Evolutionary conservation across 2,329 filamentous ascomycete genomes (phyloP).

Genomic region (Calonectria henricotiae): DNA sequence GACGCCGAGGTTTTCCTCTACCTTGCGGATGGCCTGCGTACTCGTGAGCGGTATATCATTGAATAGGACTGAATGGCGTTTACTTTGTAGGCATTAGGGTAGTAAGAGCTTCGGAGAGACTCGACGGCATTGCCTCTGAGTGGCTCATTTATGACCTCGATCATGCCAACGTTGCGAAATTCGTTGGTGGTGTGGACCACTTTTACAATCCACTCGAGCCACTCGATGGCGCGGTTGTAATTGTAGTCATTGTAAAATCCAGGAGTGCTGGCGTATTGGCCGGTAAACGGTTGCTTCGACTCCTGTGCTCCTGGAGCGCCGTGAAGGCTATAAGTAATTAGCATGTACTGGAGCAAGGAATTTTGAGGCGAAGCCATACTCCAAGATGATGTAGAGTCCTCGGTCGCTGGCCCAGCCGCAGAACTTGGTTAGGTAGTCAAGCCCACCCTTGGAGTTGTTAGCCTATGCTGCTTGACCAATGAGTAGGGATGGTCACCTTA

Average conservation of each 20-base stretch:
- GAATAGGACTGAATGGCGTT: rapidly evolving
- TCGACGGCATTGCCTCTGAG: slow-evolving; percentile 43
- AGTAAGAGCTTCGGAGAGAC: slow-evolving; percentile 45
- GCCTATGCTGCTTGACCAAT: not conserved
- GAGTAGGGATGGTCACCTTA: slow-evolving; percentile 34
- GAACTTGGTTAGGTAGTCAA: slow-evolving; percentile 65
- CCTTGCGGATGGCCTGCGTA: slow-evolving; percentile 62
- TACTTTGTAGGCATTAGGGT: slow-evolving; percentile 46
- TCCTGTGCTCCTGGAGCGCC: slow-evolving; percentile 68
- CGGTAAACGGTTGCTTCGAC: slow-evolving; percentile 65
- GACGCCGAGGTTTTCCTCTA: slow-evolving; percentile 64
- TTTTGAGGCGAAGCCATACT: slow-evolving; percentile 47
- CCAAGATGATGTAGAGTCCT: slow-evolving; percentile 70
- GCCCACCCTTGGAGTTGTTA: slow-evolving; percentile 53
- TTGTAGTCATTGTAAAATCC: slow-evolving; percentile 73
- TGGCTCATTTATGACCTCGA: slow-evolving; percentile 64
- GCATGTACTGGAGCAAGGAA: not conserved
- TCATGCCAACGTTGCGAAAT: slow-evolving; percentile 72
- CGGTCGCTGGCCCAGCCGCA: slow-evolving; percentile 66
- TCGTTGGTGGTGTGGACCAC: slow-evolving; percentile 66
- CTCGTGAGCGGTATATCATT: not conserved
- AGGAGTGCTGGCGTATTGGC: slow-evolving; percentile 54
- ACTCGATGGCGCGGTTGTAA: slow-evolving; percentile 70
- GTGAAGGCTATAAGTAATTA: slow-evolving; percentile 58
- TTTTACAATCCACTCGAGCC: slow-evolving; percentile 71